Base-by-base conservation (phyloP, 768 basidiomycete species). In the Suillus hirtellus region DNA sequence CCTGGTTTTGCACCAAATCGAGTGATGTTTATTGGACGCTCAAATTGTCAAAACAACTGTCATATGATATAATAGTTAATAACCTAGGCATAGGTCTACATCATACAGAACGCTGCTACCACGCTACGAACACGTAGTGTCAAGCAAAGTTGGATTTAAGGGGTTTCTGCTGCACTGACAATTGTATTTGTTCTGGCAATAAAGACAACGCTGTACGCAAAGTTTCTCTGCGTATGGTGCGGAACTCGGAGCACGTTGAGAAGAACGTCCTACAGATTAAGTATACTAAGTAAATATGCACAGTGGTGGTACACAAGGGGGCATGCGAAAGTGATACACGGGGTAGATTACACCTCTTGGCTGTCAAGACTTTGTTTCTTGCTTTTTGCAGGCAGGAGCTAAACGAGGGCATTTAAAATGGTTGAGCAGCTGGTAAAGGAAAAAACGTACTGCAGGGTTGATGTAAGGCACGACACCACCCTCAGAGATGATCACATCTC, bases 381-480 rank as follows among this genome's bases (percentile, higher is more conserved):
- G 54, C 64, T 50, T 49, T 73, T 75, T 60, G 67, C 65, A 14
- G 73, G 73, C 47, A 74, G 75, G 42, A 74, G 73, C 73, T 74
- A 14, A 31, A 31, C 10, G 24, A 17, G 8, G 1, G 2, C 38
- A 34, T 34, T 63, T 4, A 12, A 65, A 60, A 68, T 46, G 12
- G n/a, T 42, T 1, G 3, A 42, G 19, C 7, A 21, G 35, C 40
- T 24, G 34, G 15, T 4, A 24, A 11, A 42, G 31, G 19, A 37
- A 2, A 17, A 4, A 24, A 63, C 72, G 52, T 65, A 84, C 81
- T 63, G 86, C 87, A 56, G 85, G 80, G 70, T 86, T 82, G 73
- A 96, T 96, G 73, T 85, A 85, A 63, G 92, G 92, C 21, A 94
- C 89, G 63, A 95, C 93, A 84, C 95, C 95, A 78, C 95, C 95